These are phyloP conservation scores for Venturia asperata DNA, from an alignment of 2,329 filamentous ascomycete genomes.

Conservation along the genomic window DNA sequence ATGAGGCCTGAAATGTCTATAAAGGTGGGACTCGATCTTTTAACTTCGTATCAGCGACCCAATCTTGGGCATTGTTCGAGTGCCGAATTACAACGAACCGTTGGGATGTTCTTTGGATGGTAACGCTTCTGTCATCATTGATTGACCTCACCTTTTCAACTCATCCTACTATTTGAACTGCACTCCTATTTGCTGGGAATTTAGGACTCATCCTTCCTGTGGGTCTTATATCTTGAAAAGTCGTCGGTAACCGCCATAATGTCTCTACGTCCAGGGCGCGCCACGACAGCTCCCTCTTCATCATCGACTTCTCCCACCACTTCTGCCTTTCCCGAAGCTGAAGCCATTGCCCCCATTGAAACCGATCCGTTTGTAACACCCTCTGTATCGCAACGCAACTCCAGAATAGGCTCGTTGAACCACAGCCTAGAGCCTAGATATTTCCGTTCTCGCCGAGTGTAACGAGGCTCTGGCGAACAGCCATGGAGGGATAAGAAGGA, in stretches of 20 bases:
- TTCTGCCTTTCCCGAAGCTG: background rate
- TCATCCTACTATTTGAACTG: background rate
- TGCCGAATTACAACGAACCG: background rate
- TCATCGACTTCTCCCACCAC: background rate
- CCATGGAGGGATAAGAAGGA: slow-evolving; percentile 70
- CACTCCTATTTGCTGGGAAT: background rate
- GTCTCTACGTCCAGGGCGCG: slow-evolving; percentile 8
- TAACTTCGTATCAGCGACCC: background rate
- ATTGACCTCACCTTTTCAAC: background rate
- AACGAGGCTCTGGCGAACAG: slow-evolving; percentile 66
- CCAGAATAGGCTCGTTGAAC: background rate
- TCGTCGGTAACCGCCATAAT: background rate
- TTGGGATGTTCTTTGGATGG: background rate
- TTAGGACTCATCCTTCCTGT: background rate
- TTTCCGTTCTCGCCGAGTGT: slow-evolving; percentile 67
- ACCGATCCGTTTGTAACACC: slow-evolving; percentile 14
- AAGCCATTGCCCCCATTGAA: background rate
- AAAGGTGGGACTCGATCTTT: background rate
- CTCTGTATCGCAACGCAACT: background rate
- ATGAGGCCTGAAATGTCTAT: background rate
- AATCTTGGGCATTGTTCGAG: background rate
- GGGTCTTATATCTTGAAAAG: background rate
- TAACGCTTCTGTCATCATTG: background rate
- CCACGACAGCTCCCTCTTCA: background rate
- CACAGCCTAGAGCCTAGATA: slow-evolving; percentile 36